A percentile compares a stretch with the other conserved stretches of the same genome.
Conservation (phyloP, 345 rosid species). For the Ceriops tagal region DNA sequence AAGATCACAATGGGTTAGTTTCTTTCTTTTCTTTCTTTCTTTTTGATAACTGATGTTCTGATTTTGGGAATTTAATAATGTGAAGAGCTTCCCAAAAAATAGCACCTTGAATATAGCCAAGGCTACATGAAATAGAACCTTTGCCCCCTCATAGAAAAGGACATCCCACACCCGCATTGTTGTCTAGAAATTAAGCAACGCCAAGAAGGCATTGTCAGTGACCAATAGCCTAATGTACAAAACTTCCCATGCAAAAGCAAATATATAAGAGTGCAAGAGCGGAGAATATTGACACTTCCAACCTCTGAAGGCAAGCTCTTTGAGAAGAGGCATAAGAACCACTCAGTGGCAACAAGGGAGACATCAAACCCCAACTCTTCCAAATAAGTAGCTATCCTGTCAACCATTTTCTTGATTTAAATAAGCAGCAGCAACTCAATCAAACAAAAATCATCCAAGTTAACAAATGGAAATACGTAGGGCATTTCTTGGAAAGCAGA, state of each 20-base stretch:
- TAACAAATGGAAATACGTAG: constrained; percentile 43
- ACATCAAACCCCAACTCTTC: constrained; percentile 92
- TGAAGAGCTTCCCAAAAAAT: constrained; percentile 13
- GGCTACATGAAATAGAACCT: constrained; percentile 94
- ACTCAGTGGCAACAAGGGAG: constrained; percentile 97
- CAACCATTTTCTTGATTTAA: constrained; percentile 16
- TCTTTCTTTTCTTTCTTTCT: neutral
- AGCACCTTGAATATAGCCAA: constrained; percentile 93
- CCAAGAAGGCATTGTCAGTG: constrained; percentile 7
- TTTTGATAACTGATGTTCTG: neutral
- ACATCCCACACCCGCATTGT: constrained; percentile 98
- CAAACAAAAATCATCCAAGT: constrained; percentile 3
- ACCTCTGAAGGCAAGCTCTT: constrained; percentile 99
- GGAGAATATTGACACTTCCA: constrained; percentile 9
- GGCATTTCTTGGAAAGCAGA: constrained; percentile 77
- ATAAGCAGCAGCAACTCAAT: neutral
- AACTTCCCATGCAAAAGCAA: neutral
- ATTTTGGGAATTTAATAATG: neutral
- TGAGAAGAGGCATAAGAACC: constrained; percentile 98
- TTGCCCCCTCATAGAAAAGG: constrained; percentile 95
- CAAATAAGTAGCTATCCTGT: constrained; percentile 87
- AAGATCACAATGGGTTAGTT: neutral
- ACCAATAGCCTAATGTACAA: neutral
- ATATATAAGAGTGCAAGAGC: too few species aligned
- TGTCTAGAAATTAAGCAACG: constrained; percentile 46